Conservation (phyloP, 2,329 filamentous ascomycete species). For the Penicillium sp. region DNA sequence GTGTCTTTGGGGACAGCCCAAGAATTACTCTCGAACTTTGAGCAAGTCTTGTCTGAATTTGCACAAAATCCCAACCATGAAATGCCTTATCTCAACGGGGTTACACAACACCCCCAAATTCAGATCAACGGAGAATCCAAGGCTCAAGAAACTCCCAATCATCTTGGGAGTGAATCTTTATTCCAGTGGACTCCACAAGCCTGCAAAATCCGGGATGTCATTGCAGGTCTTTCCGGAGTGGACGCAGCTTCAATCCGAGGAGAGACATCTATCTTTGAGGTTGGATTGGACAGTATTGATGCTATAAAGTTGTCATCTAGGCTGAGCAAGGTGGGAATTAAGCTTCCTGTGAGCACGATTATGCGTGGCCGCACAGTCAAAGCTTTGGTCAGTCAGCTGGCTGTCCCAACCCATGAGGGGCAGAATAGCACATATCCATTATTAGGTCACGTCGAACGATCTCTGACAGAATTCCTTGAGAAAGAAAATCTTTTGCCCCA, state of each 20-base stretch:
- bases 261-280: constrained; percentile 69
- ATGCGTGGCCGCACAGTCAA: constrained; percentile 70
- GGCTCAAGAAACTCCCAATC: not conserved
- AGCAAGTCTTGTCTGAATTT: constrained; percentile 39
- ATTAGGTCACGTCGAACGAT: constrained; percentile 20
- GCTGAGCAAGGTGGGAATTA: constrained; percentile 62
- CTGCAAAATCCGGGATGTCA: constrained; percentile 57
- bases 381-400: constrained; percentile 51
- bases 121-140: not conserved
- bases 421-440: constrained; percentile 21
- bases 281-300: constrained; percentile 91
- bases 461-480: constrained; percentile 43
- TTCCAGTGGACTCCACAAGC: constrained; percentile 64
- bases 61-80: constrained; percentile 30
- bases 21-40: constrained; percentile 47
- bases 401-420: constrained; percentile 21
- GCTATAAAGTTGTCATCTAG: constrained; percentile 78
- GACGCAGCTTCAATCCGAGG: constrained; percentile 55
- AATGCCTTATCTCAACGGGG: constrained; percentile 16
- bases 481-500: constrained; percentile 37
- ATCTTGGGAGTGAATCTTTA: not conserved
- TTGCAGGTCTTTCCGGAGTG: constrained; percentile 63
- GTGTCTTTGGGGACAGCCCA: constrained; percentile 37
- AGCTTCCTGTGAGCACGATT: constrained; percentile 71
- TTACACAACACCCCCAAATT: not conserved